Evolutionary conservation across 805 yeast species (phyloP).

Genomic region (Pichia manshurica): DNA sequence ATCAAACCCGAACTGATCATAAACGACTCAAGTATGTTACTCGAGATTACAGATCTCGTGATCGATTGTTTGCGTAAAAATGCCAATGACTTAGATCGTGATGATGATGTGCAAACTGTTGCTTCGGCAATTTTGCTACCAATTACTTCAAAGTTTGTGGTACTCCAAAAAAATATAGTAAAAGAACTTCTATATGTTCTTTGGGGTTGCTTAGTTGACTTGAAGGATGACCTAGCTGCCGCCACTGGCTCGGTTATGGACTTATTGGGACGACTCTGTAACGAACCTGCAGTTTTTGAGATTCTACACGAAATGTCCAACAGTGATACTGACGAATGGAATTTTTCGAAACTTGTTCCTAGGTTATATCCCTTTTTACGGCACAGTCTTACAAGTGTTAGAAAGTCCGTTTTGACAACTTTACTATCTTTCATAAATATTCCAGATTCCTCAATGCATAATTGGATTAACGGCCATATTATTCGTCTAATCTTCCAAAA

Average conservation of each 20-base stretch:
- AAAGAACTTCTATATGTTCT: conserved; percentile 56
- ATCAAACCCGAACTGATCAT: conserved; percentile 77
- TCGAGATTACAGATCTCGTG: conserved; percentile 76
- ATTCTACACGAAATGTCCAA: conserved; percentile 59
- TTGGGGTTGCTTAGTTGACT: conserved; percentile 83
- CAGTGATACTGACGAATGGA: conserved; percentile 19
- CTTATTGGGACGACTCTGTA: conserved; percentile 77
- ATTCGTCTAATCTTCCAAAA: conserved; percentile 81
- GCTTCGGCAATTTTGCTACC: conserved; percentile 92
- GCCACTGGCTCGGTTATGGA: conserved; percentile 97
- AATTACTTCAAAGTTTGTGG: conserved; percentile 81
- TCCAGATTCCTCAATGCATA: conserved; percentile 40
- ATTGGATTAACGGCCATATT: conserved; percentile 75
- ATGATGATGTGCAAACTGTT: conserved; percentile 96
- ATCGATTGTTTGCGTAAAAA: conserved; percentile 59
- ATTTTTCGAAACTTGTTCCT: conserved; percentile 78
- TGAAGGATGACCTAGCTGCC: conserved; percentile 89
- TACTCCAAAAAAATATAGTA: conserved; percentile 46
- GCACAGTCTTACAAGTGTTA: conserved; percentile 86
- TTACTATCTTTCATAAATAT: conserved; percentile 64
- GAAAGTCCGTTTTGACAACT: conserved; percentile 82
- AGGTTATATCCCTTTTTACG: conserved; percentile 86
- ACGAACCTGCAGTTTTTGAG: conserved; percentile 70
- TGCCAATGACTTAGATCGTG: conserved; percentile 84
- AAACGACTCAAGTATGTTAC: conserved; percentile 50